These are phyloP conservation scores for Candida endomychidarum DNA, from an alignment of 805 yeast genomes.

Conservation along the genomic window DNA sequence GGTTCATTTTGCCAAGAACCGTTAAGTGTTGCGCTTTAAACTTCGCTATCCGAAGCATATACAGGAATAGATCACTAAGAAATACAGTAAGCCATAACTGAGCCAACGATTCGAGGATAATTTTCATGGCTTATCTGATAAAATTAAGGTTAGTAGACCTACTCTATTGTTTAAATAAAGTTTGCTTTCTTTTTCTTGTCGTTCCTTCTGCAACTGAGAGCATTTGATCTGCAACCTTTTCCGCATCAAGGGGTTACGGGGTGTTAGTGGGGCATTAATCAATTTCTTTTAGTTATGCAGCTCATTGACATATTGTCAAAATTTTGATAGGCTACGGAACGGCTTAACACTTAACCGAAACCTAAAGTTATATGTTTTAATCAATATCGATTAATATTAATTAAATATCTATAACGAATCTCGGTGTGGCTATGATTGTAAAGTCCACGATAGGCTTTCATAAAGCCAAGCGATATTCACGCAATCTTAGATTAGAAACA, in stretches of 20 bases:
- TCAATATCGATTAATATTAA: no score
- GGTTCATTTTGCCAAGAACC: no score
- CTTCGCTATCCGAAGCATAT: background rate
- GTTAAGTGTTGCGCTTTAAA: background rate
- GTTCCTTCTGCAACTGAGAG: no score
- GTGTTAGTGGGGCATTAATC: no score
- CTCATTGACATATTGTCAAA: no score
- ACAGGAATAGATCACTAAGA: background rate
- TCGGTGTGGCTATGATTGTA: background rate
- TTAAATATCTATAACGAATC: no score
- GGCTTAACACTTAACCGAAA: no score
- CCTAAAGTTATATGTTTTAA: no score
- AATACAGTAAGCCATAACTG: background rate
- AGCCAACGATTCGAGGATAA: background rate
- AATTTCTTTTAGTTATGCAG: no score
- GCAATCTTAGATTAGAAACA: constrained; percentile 1
- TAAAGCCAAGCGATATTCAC: background rate
- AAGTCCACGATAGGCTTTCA: background rate
- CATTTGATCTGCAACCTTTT: no score
- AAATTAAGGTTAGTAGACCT: background rate
- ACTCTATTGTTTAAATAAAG: background rate
- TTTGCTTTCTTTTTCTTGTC: background rate
- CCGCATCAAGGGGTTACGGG: no score
- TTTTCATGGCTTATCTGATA: background rate
- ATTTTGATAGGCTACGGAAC: no score